Conservation (phyloP, 2,329 filamentous ascomycete species). For the Hypocreales sp. region DNA sequence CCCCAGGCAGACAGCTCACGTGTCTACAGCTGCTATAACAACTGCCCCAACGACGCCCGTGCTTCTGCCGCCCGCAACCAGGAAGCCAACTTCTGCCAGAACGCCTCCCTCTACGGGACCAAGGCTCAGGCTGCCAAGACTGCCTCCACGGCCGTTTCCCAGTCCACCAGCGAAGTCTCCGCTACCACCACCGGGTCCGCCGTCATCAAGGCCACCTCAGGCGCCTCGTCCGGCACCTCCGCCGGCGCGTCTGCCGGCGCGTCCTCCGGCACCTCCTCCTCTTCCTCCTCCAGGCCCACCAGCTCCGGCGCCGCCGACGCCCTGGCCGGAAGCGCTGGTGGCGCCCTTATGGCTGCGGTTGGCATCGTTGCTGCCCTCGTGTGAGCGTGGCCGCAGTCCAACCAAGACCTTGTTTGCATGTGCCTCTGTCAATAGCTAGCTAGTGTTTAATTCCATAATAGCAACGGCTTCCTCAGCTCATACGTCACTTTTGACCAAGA, state of each 20-base stretch:
- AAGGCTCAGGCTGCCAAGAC: conserved; percentile 12
- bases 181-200: conserved; percentile 7
- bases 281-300: conserved; percentile 7
- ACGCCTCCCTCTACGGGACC: conserved; percentile 27
- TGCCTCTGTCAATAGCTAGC: not conserved
- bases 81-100: conserved; percentile 27
- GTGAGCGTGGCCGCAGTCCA: conserved; percentile 6
- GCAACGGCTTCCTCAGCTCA: too few species aligned
- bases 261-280: conserved; percentile 5
- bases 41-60: conserved; percentile 35
- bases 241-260: conserved; percentile 6
- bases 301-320: conserved; percentile 9
- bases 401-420: not conserved
- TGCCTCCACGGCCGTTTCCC: conserved; percentile 6
- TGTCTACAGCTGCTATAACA: conserved; percentile 33
- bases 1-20: conserved; percentile 1
- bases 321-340: conserved; percentile 16
- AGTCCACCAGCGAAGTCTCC: conserved; percentile 8
- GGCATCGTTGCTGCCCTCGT: conserved; percentile 21
- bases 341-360: conserved; percentile 19
- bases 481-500: too few species aligned
- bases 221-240: conserved; percentile 7
- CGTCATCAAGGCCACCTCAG: conserved; percentile 3
- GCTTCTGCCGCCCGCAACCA: conserved; percentile 17
- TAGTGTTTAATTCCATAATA: conserved; percentile 1